These are phyloP conservation scores for Yarrowia keelungensis DNA, from an alignment of 805 yeast species.

Conservation along the genomic window DNA sequence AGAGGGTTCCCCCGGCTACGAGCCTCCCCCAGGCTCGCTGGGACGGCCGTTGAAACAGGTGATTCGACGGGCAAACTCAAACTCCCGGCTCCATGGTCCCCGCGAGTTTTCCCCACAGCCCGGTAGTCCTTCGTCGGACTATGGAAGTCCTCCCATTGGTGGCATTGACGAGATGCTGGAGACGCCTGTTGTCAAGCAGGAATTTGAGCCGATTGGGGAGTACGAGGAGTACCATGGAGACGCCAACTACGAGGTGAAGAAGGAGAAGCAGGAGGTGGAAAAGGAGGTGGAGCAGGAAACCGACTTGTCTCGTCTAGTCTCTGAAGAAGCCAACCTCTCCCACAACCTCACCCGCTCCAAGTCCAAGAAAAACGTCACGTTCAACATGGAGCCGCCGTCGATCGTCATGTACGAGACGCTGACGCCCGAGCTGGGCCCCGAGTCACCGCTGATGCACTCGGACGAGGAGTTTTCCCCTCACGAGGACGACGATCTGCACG, in stretches of 20 bases:
- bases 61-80: constrained; percentile 23
- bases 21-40: constrained; percentile 35
- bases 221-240: neutral
- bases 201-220: constrained; percentile 18
- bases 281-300: neutral
- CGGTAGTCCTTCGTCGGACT: constrained; percentile 22
- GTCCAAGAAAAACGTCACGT: constrained; percentile 35
- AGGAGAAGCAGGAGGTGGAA: neutral
- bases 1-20: constrained; percentile 22
- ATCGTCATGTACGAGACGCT: constrained; percentile 32
- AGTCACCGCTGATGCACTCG: constrained; percentile 14
- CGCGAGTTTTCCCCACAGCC: constrained; percentile 36
- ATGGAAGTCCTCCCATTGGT: constrained; percentile 15
- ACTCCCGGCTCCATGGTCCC: constrained; percentile 29
- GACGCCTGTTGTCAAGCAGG: constrained; percentile 1
- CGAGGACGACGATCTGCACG: constrained; percentile 16
- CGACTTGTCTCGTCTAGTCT: neutral
- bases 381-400: constrained; percentile 38
- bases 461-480: constrained; percentile 27
- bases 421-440: constrained; percentile 33
- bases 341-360: constrained; percentile 32
- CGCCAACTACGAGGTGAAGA: constrained; percentile 13
- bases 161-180: constrained; percentile 18
- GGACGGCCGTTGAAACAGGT: constrained; percentile 27
- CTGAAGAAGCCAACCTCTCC: constrained; percentile 21